These are phyloP conservation scores for Venturiaceae sp. DNA, from an alignment of 2,329 filamentous ascomycete genomes.

Conservation along the genomic window DNA sequence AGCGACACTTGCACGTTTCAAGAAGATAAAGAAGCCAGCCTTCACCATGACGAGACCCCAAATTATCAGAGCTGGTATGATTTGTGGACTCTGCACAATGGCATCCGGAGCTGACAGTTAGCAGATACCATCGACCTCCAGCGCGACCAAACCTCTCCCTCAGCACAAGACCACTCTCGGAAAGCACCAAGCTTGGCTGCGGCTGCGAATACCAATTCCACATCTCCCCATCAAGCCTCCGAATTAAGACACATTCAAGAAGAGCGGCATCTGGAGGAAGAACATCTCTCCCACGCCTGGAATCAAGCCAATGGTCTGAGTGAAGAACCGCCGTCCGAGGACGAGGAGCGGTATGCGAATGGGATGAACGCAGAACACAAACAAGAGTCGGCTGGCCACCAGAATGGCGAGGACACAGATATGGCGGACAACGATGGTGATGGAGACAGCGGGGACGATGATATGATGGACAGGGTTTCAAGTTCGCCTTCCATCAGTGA, in stretches of 20 bases:
- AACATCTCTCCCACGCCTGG: constrained; percentile 51
- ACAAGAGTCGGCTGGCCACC: constrained; percentile 14
- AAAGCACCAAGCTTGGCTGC: constrained; percentile 43
- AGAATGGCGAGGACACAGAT: constrained; percentile 37
- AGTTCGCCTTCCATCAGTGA: constrained; percentile 98
- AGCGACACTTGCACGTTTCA: constrained; percentile 1
- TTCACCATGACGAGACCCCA: constrained; percentile 42
- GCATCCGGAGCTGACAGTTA: constrained; percentile 5
- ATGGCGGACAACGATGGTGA: constrained; percentile 54
- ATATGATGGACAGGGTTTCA: constrained; percentile 97
- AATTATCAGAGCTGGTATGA: constrained; percentile 45
- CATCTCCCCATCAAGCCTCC: constrained; percentile 77
- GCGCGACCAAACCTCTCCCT: constrained; percentile 62
- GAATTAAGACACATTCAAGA: constrained; percentile 72
- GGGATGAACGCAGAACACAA: not conserved
- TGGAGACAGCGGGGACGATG: constrained; percentile 70
- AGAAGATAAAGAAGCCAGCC: not conserved
- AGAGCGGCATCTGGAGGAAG: constrained; percentile 62
- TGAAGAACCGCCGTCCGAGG: constrained; percentile 49
- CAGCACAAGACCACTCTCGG: constrained; percentile 69
- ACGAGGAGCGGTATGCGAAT: constrained; percentile 33
- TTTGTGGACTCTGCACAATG: constrained; percentile 3
- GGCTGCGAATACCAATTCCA: constrained; percentile 36
- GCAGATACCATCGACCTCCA: constrained; percentile 93
- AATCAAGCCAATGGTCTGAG: constrained; percentile 23